Evolutionary conservation across 345 rosid species (phyloP).

Genomic region (Brassica carinata): DNA sequence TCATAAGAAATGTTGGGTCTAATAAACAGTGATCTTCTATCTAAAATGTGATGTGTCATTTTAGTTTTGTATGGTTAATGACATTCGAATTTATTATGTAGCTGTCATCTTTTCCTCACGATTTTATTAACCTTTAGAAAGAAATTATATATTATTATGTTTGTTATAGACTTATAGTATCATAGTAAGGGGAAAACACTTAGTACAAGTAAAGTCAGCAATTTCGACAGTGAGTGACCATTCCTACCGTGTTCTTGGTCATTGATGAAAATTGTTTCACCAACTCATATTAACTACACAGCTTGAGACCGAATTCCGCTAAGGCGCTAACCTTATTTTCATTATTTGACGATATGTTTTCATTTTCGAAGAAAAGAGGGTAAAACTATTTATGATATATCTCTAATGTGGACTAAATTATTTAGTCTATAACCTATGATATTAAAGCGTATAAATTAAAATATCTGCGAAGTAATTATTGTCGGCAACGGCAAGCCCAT

Average conservation of each 20-base stretch:
- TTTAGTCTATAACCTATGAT: background rate
- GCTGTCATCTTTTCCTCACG: background rate
- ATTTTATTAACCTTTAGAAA: background rate
- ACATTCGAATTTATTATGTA: background rate
- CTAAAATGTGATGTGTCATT: background rate
- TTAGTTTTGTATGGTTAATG: background rate
- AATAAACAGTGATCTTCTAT: background rate
- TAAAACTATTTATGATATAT: background rate
- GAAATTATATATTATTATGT: background rate
- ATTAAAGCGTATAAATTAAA: conserved; percentile 16
- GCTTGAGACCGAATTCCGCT: conserved; percentile 20
- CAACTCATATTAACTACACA: background rate
- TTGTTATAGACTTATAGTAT: background rate
- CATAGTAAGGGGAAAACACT: background rate
- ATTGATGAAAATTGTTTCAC: conserved; percentile 13
- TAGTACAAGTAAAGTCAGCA: conserved; percentile 28
- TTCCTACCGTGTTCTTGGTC: conserved; percentile 7
- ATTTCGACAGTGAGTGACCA: conserved; percentile 19
- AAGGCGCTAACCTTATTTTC: conserved; percentile 5
- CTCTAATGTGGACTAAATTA: background rate
- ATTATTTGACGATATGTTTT: background rate
- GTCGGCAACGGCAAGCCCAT: conserved; percentile 33
- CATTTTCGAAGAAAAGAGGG: conserved; percentile 14
- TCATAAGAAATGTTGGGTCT: background rate
- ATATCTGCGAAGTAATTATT: conserved; percentile 13